A percentile compares a stretch with the other conserved stretches of the same genome.
These are phyloP conservation scores for Babesia divergens DNA, from an alignment of 169 alveolate genomes.

Conservation along the genomic window DNA sequence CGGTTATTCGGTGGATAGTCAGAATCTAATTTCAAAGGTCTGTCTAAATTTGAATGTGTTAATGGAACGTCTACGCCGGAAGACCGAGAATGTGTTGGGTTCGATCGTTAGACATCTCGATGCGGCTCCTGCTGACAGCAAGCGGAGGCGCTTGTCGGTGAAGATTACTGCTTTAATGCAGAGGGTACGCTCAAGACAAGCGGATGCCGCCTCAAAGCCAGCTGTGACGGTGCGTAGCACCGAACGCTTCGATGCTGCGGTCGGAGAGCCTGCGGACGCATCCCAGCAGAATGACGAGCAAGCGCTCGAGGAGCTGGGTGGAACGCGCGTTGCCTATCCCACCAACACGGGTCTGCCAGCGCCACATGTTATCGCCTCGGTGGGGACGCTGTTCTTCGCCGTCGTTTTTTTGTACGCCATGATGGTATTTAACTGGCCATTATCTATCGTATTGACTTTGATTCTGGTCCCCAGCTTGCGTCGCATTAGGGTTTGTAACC, in stretches of 20 bases:
- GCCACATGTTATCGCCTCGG: background rate
- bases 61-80: background rate
- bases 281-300: background rate
- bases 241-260: no score
- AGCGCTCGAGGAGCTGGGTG: slow-evolving; percentile 26
- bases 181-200: background rate
- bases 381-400: slow-evolving; percentile 23
- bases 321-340: slow-evolving; percentile 6
- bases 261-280: background rate
- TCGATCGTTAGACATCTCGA: background rate
- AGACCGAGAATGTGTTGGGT: background rate
- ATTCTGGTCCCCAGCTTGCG: slow-evolving; percentile 7
- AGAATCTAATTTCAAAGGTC: background rate
- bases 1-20: background rate
- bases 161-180: background rate
- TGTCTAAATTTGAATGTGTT: background rate
- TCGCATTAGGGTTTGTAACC: slow-evolving; percentile 15
- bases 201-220: background rate
- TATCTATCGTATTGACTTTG: slow-evolving; percentile 30
- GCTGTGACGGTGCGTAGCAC: background rate
- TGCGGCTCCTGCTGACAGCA: background rate
- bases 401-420: slow-evolving; percentile 24
- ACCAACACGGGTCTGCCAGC: slow-evolving; percentile 38
- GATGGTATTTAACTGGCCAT: slow-evolving; percentile 53
- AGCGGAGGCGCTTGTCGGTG: background rate